Base-by-base conservation (phyloP, 163 green algal species). In the Scenedesmus sp. region DNA sequence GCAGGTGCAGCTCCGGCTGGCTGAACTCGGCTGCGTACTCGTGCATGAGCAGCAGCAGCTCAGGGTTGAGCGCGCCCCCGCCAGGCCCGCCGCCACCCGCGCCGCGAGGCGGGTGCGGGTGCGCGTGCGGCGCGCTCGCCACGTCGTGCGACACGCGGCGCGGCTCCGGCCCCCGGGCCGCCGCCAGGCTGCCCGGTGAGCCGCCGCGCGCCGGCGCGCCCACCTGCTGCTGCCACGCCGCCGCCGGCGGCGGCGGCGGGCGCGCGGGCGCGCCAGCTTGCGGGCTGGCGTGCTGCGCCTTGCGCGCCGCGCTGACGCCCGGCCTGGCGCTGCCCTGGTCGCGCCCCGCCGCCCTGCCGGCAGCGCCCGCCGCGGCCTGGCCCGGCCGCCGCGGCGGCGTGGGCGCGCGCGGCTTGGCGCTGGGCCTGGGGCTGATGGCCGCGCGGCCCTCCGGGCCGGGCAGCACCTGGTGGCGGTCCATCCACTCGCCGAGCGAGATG, bases 1-100 rank as follows among this genome's bases (percentile, higher is more conserved):
- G 67, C 67, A 76, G 34, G 33, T 53, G 48, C 33, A 76, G 51
- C 36, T 76, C 67, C 17, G 51, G 67, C 11, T 76, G 51, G 51
- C 36, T 65, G 51, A 44, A 64, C 34, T 76, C 67, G 9, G 15
- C 63, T 24, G 67, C 67, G 54, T 76, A 76, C 50, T 76, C 67
- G 10, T 26, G 64, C 31, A 76, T 33, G 50, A 76, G 64, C 51
- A 76, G 13, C 67, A 50, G 44, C 67, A 76, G 67, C 51, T 65
- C 67, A n/a, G 33, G 3, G 4, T 76, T 76, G 11, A 65, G n/a
- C n/a, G n/a, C n/a, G n/a, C n/a, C 39, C 7, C 39, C 39, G 39
- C 39, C 39, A 47, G 39, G 39, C 7, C 39, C 7, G 7, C 6
- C 7, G 39, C 39, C 39, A 10, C 39, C 39, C 6, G 39, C 39